Evolutionary conservation across 1,284 basidiomycete genomes (phyloP).

Genomic region (Pisolithus thermaeus): DNA sequence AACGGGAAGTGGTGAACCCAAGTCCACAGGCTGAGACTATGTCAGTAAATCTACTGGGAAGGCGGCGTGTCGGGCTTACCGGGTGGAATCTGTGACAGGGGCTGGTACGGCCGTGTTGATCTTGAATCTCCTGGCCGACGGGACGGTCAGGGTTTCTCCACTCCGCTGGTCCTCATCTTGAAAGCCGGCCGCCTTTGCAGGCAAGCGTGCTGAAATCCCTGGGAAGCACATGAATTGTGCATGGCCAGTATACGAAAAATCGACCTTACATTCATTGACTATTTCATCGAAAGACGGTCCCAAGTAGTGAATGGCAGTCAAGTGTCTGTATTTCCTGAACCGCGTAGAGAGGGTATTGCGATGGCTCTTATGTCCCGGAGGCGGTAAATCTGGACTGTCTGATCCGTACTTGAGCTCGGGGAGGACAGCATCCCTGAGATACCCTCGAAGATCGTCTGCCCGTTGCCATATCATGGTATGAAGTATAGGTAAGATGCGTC

Average conservation of each 20-base stretch:
- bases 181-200: slow-evolving; percentile 23
- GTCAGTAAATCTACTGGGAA: neutral
- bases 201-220: slow-evolving; percentile 27
- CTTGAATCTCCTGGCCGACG: slow-evolving; percentile 28
- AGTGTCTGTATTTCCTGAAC: slow-evolving; percentile 30
- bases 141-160: slow-evolving; percentile 29
- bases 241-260: neutral
- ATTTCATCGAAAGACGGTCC: slow-evolving; percentile 20
- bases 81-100: slow-evolving; percentile 29
- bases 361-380: slow-evolving; percentile 32
- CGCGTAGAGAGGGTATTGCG: slow-evolving; percentile 31
- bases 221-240: slow-evolving; percentile 7
- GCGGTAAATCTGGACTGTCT: slow-evolving; percentile 25
- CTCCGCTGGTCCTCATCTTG: slow-evolving; percentile 22
- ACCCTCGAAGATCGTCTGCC: slow-evolving; percentile 33
- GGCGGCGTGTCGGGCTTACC: slow-evolving; percentile 14
- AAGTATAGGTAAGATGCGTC: neutral
- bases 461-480: slow-evolving; percentile 24
- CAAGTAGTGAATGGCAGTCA: slow-evolving; percentile 26
- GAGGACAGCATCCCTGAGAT: slow-evolving; percentile 34
- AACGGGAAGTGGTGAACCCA: slow-evolving; percentile 41
- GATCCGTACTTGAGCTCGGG: slow-evolving; percentile 32
- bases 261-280: slow-evolving; percentile 24
- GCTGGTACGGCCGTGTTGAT: slow-evolving; percentile 21
- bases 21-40: slow-evolving; percentile 26